phyloP scores from a whole-genome alignment of 352 stramenopile genomes.

The Elongisporangium senticosum region DNA sequence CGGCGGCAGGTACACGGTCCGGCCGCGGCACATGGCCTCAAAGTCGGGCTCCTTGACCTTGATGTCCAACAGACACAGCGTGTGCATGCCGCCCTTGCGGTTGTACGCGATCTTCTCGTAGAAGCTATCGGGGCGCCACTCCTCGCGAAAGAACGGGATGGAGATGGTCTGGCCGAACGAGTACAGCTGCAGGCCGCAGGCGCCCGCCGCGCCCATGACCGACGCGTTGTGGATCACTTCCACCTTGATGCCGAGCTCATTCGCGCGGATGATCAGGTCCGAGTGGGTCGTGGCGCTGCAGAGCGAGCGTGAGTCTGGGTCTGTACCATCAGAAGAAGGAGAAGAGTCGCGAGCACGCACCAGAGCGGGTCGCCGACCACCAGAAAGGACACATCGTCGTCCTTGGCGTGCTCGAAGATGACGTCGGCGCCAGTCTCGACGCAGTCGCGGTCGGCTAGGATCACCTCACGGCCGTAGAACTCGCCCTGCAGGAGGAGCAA shows the following conservation, averaged over 20 bases:
- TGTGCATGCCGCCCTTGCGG: constrained; percentile 94
- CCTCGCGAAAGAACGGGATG: constrained; percentile 96
- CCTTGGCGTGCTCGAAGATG: constrained; percentile 90
- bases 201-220: constrained; percentile 96
- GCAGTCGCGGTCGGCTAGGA: constrained; percentile 90
- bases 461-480: constrained; percentile 92
- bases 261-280: constrained; percentile 95
- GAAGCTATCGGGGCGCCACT: constrained; percentile 96
- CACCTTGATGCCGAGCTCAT: constrained; percentile 90
- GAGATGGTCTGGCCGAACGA: constrained; percentile 98
- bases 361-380: constrained; percentile 98
- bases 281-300: constrained; percentile 96
- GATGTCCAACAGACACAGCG: constrained; percentile 98
- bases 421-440: constrained; percentile 96
- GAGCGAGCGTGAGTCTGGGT: background rate
- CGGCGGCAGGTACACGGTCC: constrained; percentile 92
- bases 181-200: constrained; percentile 97
- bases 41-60: constrained; percentile 99
- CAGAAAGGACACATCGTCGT: constrained; percentile 94
- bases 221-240: constrained; percentile 98
- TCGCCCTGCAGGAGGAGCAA: constrained; percentile 52
- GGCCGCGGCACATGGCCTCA: constrained; percentile 93
- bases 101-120: constrained; percentile 99
- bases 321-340: background rate
- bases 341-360: constrained; percentile 18